Evolutionary conservation across 257 asterid species (phyloP).

Genomic region (Capsicum baccatum): DNA sequence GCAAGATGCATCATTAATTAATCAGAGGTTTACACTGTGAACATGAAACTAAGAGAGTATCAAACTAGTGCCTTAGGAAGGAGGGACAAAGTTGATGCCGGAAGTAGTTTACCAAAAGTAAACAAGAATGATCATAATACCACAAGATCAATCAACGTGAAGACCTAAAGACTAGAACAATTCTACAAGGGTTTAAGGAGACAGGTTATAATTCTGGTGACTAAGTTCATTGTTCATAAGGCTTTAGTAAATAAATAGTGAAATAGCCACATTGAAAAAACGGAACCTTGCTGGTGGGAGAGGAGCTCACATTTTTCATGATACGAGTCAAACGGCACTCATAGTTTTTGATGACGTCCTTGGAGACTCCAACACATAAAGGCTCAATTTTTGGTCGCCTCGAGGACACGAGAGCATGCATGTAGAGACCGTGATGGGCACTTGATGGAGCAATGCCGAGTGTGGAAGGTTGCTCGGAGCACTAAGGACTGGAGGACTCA

Average conservation of each 20-base stretch:
- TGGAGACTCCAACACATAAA: too few relatives aligned
- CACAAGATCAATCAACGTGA: neutral
- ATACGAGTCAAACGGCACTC: too few relatives aligned
- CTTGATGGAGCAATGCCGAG: too few relatives aligned
- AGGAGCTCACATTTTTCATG: neutral
- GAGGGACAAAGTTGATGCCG: neutral
- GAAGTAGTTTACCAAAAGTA: constrained; percentile 5
- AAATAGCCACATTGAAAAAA: neutral
- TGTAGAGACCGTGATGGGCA: too few relatives aligned
- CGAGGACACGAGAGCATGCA: too few relatives aligned
- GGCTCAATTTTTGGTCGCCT: too few relatives aligned
- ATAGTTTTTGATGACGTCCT: too few relatives aligned
- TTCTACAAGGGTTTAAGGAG: neutral
- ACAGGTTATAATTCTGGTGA: neutral
- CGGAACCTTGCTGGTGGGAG: neutral
- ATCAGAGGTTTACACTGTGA: neutral
- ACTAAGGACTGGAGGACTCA: too few relatives aligned
- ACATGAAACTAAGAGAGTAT: constrained; percentile 6
- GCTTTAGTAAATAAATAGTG: neutral
- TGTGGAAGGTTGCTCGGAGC: too few relatives aligned
- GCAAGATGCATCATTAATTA: neutral
- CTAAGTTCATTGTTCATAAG: neutral
- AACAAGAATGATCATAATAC: neutral
- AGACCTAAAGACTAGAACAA: neutral
- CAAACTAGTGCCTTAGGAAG: neutral